Percentiles rank a stretch among this genome's conserved stretches.
These are phyloP conservation scores for Alternaria infectoria DNA, from an alignment of 2,329 filamentous ascomycete genomes.

Conservation along the genomic window DNA sequence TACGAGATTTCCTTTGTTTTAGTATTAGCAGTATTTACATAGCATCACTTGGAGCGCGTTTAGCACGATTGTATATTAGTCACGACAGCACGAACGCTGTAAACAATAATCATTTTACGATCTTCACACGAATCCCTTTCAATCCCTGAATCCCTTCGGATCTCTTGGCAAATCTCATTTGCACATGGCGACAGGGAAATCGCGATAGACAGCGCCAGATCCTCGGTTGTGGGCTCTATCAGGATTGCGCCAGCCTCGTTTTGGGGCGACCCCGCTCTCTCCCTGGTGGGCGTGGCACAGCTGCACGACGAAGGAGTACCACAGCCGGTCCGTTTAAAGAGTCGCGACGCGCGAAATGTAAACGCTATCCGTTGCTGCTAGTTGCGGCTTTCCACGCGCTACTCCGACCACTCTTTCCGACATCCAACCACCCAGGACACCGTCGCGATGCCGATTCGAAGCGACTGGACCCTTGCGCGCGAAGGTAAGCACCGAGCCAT, in stretches of 20 bases:
- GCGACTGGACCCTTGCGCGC: constrained; percentile 47
- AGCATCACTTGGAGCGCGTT: neutral
- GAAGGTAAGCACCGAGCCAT: constrained; percentile 39
- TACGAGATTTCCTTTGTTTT: constrained; percentile 5
- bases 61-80: constrained; percentile 1
- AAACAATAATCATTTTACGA: neutral
- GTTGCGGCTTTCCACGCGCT: neutral
- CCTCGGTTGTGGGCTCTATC: constrained; percentile 1
- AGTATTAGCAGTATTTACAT: neutral
- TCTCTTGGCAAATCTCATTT: neutral
- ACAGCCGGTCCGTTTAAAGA: constrained; percentile 3
- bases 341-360: neutral
- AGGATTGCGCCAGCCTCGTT: constrained; percentile 2
- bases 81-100: neutral
- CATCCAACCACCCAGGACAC: neutral
- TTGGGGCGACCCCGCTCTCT: neutral
- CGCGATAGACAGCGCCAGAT: neutral
- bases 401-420: neutral
- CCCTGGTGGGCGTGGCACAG: neutral
- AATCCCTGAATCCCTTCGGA: neutral
- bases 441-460: constrained; percentile 45
- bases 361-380: neutral
- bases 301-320: neutral
- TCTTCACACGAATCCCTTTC: neutral
- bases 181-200: neutral